Evolutionary conservation across 352 stramenopile species (phyloP).

Genomic region (Phytophthora tubulina): DNA sequence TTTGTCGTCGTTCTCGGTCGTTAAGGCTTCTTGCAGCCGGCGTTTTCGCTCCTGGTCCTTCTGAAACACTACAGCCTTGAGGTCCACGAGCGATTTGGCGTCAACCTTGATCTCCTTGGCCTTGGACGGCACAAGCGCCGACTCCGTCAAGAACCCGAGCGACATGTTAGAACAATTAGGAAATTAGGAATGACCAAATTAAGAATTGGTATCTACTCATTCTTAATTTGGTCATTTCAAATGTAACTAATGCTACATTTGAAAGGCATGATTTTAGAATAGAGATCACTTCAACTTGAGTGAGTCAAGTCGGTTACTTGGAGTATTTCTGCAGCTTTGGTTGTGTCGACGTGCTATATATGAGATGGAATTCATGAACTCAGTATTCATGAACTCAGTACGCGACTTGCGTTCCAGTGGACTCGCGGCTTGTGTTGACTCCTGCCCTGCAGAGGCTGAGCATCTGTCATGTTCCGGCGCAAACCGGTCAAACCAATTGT

Average conservation of each 20-base stretch:
- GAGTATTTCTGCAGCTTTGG: background rate
- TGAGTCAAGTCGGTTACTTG: background rate
- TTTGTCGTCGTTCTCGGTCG: slow-evolving; percentile 28
- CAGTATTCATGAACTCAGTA: too few relatives aligned
- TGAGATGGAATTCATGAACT: background rate
- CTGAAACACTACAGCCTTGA: slow-evolving; percentile 86
- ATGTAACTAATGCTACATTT: background rate
- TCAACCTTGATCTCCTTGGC: slow-evolving; percentile 91
- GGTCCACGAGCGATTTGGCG: slow-evolving; percentile 82
- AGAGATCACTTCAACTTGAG: background rate
- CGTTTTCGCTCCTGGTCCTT: slow-evolving; percentile 84
- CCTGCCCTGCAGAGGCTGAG: background rate
- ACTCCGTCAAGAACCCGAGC: slow-evolving; percentile 93
- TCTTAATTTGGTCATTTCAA: background rate
- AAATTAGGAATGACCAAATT: background rate
- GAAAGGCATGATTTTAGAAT: background rate
- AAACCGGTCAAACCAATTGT: slow-evolving; percentile 23
- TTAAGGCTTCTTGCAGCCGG: slow-evolving; percentile 53
- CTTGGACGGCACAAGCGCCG: slow-evolving; percentile 91
- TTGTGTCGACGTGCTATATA: background rate
- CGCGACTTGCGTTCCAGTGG: too few relatives aligned
- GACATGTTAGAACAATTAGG: slow-evolving; percentile 62
- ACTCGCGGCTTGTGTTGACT: too few relatives aligned
- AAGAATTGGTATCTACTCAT: too few relatives aligned
- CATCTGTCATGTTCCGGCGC: slow-evolving; percentile 26